Evolutionary conservation across 345 rosid genomes (phyloP).

Genomic region (Eucalyptus erythrocorys): DNA sequence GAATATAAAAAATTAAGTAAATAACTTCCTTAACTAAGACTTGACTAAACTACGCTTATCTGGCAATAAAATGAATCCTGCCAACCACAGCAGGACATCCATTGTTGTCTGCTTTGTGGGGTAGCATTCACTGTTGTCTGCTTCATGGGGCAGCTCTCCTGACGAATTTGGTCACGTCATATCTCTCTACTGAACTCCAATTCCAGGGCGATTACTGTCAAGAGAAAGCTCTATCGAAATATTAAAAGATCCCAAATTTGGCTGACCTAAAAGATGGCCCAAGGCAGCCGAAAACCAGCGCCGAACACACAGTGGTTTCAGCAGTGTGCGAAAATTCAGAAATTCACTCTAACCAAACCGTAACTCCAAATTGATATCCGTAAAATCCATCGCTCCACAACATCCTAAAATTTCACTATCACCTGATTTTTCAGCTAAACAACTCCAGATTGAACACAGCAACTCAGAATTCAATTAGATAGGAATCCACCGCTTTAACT

Average conservation of each 20-base stretch:
- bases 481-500: neutral
- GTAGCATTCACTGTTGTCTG: neutral
- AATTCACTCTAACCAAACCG: too few relatives aligned
- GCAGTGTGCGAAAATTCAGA: too few relatives aligned
- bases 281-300: too few relatives aligned
- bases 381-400: neutral
- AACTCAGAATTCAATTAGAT: neutral
- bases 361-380: neutral
- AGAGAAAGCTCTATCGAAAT: too few relatives aligned
- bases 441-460: neutral
- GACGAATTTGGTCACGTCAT: neutral
- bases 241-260: neutral
- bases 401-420: neutral
- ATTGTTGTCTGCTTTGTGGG: neutral
- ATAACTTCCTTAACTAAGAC: neutral
- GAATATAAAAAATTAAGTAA: neutral
- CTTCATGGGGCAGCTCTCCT: accelerated
- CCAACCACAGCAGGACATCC: neutral
- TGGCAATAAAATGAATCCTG: neutral
- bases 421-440: neutral
- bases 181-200: neutral
- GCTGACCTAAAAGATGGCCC: too few relatives aligned
- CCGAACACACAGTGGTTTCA: too few relatives aligned
- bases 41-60: neutral
- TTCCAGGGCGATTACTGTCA: too few relatives aligned